Evolutionary conservation across 2,329 filamentous ascomycete genomes (phyloP), one percentile per base, ranked within the genome.

Genomic region (Decorospora gaudefroyi): DNA sequence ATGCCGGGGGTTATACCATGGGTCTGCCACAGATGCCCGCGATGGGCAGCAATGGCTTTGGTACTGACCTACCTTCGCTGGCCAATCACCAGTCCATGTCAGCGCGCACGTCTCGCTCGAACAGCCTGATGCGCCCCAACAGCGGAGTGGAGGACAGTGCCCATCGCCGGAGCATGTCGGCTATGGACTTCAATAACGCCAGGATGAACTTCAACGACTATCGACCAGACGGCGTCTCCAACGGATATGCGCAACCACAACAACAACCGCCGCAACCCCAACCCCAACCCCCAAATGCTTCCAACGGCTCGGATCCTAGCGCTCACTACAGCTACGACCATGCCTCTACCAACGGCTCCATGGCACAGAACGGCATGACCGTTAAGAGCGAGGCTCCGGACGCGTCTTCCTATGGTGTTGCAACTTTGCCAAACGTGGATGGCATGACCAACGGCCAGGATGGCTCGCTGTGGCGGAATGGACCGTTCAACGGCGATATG

Each of bases 51-150:
- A 68, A 70, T 31, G 56, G 58, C 9, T 72, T 71, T 42, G 60
- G 56, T n/a, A 68, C 69, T 19, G 66, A 61, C 32, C 55, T 72
- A 25, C 65, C 69, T 7, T 68, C 70, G 11, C 69, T 76, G 42
- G 58, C 59, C 32, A 64, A 65, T 31, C 64, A 70, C 28, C 67
- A 71, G 32, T 69, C 70, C n/a, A 68, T 76, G 60, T 78, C 75
- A 35, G 72, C 71, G 36, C 67, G 75, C 17, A 74, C 74, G 5
- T 77, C 75, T 39, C 64, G 75, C 36, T 74, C 75, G 15, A 77
- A 77, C 64, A 77, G 74, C 60, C 55, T 77, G 52, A 76, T 76
- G 42, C 70, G 70, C 11, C 73, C 74, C 12, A 61, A 58, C 40
- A 68, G 57, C 39, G 64, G 68, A 9, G 63, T 64, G 16, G 65